Base-by-base conservation (phyloP, 768 basidiomycete genomes). In the Solioccasus polychromus region DNA sequence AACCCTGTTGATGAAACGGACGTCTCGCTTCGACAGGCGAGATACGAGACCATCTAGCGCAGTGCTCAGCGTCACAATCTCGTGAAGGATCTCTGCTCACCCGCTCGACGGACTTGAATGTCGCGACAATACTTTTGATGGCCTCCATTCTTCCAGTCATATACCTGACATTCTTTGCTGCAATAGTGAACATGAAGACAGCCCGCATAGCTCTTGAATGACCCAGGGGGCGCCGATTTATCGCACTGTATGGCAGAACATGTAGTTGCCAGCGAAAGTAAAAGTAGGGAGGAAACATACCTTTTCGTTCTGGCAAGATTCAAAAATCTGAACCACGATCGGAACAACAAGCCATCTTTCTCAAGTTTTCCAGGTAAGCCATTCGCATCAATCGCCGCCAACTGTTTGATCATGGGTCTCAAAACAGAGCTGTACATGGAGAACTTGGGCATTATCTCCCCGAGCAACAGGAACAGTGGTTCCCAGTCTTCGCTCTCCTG, bases 101-200 rank as follows among this genome's bases (percentile, higher is more conserved):
- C 40, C 31, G 59, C 52, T 32, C 51, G 59, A 31, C 59, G 56
- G 15, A 50, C 52, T 44, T 64, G 62, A 23, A 63, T 64, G 30
- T 55, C 56, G 15, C 43, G 52, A 28, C 62, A 63, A 34, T 63
- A 54, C 31, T 39, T 52, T 45, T 44, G 50, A 43, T 66, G 62
- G 4, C 49, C 45, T 10, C 64, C 62, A n/a, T 50, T 46, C 44
- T 52, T 63, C 62, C 62, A 63, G 29, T 63, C 62, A 39, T 61
- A 53, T 1, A 45, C 58, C 36, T 63, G 64, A 41, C 64, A 66
- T 44, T 64, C 62, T 37, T 48, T 63, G 46, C 59, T 53, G 42
- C 62, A 63, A 31, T 63, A 66, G 37, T 62, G 45, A 19, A 64
- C 62, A 31, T 62, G 57, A 35, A 59, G 58, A 40, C 62, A 63